Percentiles rank a stretch among this genome's conserved stretches.
These are phyloP conservation scores for Xylaria sp. DNA, from an alignment of 2,329 filamentous ascomycete genomes.

Conservation along the genomic window DNA sequence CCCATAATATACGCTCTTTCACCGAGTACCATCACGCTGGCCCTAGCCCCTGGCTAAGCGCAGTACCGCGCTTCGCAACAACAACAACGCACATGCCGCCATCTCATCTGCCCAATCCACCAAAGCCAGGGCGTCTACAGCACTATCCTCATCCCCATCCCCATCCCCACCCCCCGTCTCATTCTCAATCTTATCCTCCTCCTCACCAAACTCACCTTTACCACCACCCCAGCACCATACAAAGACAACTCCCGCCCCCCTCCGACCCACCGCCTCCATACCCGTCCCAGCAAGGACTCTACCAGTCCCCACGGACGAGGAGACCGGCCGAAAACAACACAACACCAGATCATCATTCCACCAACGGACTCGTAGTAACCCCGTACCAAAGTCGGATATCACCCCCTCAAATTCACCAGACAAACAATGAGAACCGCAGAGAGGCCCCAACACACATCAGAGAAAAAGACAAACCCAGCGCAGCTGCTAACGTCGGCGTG, in stretches of 20 bases:
- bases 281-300: neutral
- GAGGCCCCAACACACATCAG: neutral
- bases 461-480: constrained; percentile 14
- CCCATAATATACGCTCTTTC: constrained; percentile 15
- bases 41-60: constrained; percentile 41
- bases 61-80: constrained; percentile 38
- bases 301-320: constrained; percentile 20
- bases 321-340: constrained; percentile 21
- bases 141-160: constrained; percentile 7
- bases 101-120: constrained; percentile 10
- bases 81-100: constrained; percentile 18
- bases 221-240: neutral
- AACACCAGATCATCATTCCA: neutral
- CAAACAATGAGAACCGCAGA: neutral
- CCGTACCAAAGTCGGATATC: constrained; percentile 3
- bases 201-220: constrained; percentile 7
- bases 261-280: constrained; percentile 3
- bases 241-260: constrained; percentile 3
- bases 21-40: constrained; percentile 23
- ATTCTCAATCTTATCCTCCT: constrained; percentile 3
- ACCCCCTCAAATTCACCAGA: neutral
- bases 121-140: constrained; percentile 18
- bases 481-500: constrained; percentile 19
- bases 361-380: neutral
- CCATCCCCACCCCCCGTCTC: constrained; percentile 4